phyloP scores from a whole-genome alignment of 169 alveolate genomes.

The Cryptosporidium ubiquitum region DNA sequence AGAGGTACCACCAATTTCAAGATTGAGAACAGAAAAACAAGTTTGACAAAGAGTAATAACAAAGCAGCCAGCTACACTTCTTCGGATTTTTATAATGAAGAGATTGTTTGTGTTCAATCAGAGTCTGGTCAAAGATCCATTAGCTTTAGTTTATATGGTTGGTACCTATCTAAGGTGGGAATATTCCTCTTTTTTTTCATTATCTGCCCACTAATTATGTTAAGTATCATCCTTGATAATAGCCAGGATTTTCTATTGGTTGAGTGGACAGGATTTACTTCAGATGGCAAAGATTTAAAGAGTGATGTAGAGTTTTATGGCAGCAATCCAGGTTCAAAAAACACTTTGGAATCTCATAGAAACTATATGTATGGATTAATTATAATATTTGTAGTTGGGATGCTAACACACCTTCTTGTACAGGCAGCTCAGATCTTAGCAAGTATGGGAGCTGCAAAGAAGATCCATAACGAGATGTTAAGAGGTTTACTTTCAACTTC shows the following conservation, averaged over 20 bases:
- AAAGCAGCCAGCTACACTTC: constrained; percentile 6
- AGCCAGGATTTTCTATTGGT: constrained; percentile 58
- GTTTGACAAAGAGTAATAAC: neutral
- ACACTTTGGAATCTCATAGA: constrained; percentile 17
- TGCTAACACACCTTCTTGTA: neutral
- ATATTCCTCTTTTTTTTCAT: neutral
- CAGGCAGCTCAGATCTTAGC: constrained; percentile 38
- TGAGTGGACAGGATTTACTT: constrained; percentile 67
- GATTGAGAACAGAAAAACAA: too few relatives aligned
- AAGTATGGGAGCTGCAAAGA: constrained; percentile 65
- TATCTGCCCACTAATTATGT: neutral
- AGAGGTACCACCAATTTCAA: too few relatives aligned
- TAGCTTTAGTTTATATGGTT: constrained; percentile 18
- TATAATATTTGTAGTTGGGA: constrained; percentile 12
- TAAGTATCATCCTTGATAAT: constrained; percentile 21
- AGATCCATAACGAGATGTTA: constrained; percentile 77
- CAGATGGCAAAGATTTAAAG: constrained; percentile 21
- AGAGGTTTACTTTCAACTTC: constrained; percentile 74
- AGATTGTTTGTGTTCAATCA: constrained; percentile 18
- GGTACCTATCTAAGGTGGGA: constrained; percentile 61
- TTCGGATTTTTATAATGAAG: constrained; percentile 42
- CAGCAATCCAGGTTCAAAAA: neutral
- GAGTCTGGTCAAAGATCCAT: constrained; percentile 47
- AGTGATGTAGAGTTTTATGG: neutral
- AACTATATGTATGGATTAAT: constrained; percentile 37